phyloP scores from a whole-genome alignment of 495 filamentous ascomycete genomes.

The Talaromyces liani region DNA sequence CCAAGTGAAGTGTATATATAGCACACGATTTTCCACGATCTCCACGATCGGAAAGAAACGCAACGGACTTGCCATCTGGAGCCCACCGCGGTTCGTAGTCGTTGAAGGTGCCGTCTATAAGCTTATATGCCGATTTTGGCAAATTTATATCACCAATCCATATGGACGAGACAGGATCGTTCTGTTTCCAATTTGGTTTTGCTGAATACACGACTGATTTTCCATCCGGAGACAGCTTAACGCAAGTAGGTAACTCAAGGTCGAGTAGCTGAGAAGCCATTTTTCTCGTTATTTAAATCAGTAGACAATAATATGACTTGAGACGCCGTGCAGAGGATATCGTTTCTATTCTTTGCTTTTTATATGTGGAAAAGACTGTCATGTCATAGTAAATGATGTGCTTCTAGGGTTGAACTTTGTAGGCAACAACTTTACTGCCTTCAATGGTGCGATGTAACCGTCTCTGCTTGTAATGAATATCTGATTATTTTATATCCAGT shows the following conservation, averaged over 20 bases:
- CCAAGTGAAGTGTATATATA: slow-evolving; percentile 12
- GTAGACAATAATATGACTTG: too few relatives aligned
- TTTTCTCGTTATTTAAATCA: too few relatives aligned
- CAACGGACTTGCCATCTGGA: slow-evolving; percentile 15
- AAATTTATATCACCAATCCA: slow-evolving; percentile 14
- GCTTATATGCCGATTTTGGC: slow-evolving; percentile 13
- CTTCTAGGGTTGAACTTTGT: too few relatives aligned
- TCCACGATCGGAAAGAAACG: slow-evolving; percentile 17
- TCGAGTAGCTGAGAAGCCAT: slow-evolving; percentile 9
- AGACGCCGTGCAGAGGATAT: too few relatives aligned
- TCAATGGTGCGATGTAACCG: too few relatives aligned
- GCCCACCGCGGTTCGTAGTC: slow-evolving; percentile 15
- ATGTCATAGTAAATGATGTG: too few relatives aligned
- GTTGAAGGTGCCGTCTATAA: slow-evolving; percentile 15
- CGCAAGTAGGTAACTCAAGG: slow-evolving; percentile 14
- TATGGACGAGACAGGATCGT: slow-evolving; percentile 12
- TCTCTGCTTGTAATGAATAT: too few relatives aligned
- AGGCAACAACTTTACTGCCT: too few relatives aligned
- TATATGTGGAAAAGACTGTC: too few relatives aligned
- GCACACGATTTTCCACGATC: slow-evolving; percentile 7
- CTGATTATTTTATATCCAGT: too few relatives aligned
- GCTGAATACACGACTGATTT: slow-evolving; percentile 13
- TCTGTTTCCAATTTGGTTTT: slow-evolving; percentile 11
- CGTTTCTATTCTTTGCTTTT: too few relatives aligned
- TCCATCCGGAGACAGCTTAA: slow-evolving; percentile 15